Base-by-base conservation (phyloP, 129 eudicot species). In the Artemisia tridentata region DNA sequence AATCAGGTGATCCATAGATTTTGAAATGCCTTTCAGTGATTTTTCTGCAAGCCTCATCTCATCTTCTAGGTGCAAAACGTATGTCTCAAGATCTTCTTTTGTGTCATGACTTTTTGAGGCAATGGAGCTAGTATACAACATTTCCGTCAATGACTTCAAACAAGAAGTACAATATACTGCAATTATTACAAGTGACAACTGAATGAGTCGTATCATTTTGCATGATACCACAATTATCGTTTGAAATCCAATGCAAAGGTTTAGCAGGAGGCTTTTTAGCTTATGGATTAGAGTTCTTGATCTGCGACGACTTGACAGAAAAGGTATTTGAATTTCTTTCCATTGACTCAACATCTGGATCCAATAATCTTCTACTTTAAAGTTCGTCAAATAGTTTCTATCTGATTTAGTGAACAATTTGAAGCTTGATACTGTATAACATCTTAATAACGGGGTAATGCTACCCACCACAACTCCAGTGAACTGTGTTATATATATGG, bases 311-410 rank as follows among this genome's bases (percentile, higher is more conserved):
- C 18, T 16, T 3, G 62, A 59, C 20, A 9, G 46, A 23, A 68
- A 13, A 18, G 52, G 20, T 51, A 67, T 11, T 15, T 56, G 83
- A 5, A 18, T 56, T 52, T 74, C 55, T 53, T 69, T 79, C 83
- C 72, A 79, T 3, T 73, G 76, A 14, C 47, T 34, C 14, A 79
- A 31, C 60, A 43, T 64, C 46, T 72, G 65, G 27, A 18, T 67
- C 83, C 83, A 73, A 19, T 72, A 74, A 18, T 55, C 48, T 58
- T 73, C 83, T 25, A 73, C 73, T n/a, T 19, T 53, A 19, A 63
- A 63, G 23, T 57, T 79, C 54, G 25, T 18, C 19, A 18, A 14
- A 55, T 18, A 20, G 21, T 50, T 27, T 55, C 17, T 60, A 18
- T 3, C 50, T 58, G 78, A 45, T 34, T 45, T 19, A 73, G 18